Conservation (phyloP, 345 rosid genomes). For the Hirschfeldia incana region DNA sequence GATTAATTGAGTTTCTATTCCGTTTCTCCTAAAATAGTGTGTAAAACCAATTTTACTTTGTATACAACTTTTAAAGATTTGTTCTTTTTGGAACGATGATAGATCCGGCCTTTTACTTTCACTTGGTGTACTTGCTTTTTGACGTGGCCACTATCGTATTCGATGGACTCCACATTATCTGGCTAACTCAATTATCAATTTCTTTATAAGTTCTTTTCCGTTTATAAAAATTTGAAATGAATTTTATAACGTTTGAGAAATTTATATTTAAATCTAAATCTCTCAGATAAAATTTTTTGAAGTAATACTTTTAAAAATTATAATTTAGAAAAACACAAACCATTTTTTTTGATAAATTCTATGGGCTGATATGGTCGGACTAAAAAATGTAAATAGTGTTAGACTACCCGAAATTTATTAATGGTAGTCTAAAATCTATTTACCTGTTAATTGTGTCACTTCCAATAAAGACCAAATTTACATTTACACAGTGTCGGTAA, state of each 20-base stretch:
- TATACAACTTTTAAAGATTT: neutral
- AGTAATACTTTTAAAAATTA: neutral
- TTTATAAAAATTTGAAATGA: neutral
- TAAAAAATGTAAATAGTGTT: no score
- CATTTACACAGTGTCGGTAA: conserved; percentile 17
- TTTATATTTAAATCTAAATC: no score
- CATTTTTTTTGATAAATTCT: no score
- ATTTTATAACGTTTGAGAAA: neutral
- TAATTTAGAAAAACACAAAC: no score
- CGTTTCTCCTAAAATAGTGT: neutral
- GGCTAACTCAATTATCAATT: conserved; percentile 11
- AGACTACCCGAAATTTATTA: no score
- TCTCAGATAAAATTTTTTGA: neutral
- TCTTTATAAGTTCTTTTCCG: neutral
- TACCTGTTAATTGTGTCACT: neutral
- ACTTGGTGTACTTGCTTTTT: conserved; percentile 1
- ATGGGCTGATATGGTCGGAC: no score
- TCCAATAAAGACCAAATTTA: neutral
- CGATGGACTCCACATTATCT: conserved; percentile 7
- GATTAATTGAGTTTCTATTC: neutral
- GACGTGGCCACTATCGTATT: conserved; percentile 15
- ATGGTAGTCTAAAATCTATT: neutral
- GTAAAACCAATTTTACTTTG: neutral
- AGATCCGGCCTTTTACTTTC: neutral
- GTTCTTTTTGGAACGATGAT: neutral